Percentiles rank a stretch among this genome's conserved stretches.
Conservation (phyloP, 371 early-diverging fungal species). For the Saksenaea oblongispora region DNA sequence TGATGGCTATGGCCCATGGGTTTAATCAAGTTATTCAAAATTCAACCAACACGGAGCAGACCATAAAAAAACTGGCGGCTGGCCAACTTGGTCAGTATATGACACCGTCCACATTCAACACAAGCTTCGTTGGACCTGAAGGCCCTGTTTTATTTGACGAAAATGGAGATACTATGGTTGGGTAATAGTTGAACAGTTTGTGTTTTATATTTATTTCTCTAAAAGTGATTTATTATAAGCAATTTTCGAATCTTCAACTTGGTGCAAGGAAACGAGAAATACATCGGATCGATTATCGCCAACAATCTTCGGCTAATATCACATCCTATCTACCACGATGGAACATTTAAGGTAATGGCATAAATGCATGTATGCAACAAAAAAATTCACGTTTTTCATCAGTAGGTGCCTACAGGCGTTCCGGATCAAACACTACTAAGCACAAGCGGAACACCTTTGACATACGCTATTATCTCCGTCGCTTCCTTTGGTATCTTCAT, state of each 20-base stretch:
- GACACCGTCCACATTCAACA: slow-evolving; percentile 44
- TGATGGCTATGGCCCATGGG: slow-evolving; percentile 55
- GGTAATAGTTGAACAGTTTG: slow-evolving; percentile 23
- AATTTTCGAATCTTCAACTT: slow-evolving; percentile 55
- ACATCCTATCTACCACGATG: slow-evolving; percentile 54
- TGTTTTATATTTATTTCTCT: not conserved
- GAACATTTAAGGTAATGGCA: slow-evolving; percentile 33
- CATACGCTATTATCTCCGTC: slow-evolving; percentile 40
- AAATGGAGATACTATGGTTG: slow-evolving; percentile 51
- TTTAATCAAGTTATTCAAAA: slow-evolving; percentile 43
- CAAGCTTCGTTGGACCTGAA: slow-evolving; percentile 54
- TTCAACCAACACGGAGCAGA: slow-evolving; percentile 21
- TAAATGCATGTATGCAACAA: not conserved
- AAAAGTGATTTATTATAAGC: slow-evolving; percentile 28
- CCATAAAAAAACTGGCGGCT: slow-evolving; percentile 20
- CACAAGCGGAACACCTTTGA: slow-evolving; percentile 45
- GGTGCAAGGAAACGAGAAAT: slow-evolving; percentile 44
- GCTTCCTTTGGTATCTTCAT: slow-evolving; percentile 42
- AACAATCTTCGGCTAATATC: slow-evolving; percentile 50
- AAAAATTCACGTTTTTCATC: slow-evolving; percentile 1
- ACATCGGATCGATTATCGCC: slow-evolving; percentile 51
- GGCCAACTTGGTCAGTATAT: slow-evolving; percentile 36
- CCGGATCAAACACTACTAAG: slow-evolving; percentile 32
- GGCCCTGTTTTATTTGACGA: slow-evolving; percentile 61
- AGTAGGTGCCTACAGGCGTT: slow-evolving; percentile 36